Evolutionary conservation across 1,139 yeast species (phyloP).

Genomic region (Saccharomyces uvarum): DNA sequence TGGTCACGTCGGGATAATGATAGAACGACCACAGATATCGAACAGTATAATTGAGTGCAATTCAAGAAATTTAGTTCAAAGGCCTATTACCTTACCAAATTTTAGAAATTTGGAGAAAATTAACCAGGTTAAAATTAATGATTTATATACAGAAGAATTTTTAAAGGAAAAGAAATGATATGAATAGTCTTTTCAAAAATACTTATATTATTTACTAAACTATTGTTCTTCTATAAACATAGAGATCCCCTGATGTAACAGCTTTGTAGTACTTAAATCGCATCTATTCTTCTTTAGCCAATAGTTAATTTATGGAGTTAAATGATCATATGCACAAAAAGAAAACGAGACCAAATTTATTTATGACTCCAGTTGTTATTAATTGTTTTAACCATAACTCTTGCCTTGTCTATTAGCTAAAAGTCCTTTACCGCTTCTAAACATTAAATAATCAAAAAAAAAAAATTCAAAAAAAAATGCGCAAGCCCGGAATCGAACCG

Average conservation of each 20-base stretch:
- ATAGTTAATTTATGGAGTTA: too few relatives aligned
- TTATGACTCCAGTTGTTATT: neutral
- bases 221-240: neutral
- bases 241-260: neutral
- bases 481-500: conserved; percentile 1
- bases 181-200: neutral
- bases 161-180: neutral
- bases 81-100: conserved; percentile 43
- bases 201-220: neutral
- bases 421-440: neutral
- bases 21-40: conserved; percentile 49
- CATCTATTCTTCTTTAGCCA: neutral
- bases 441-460: neutral
- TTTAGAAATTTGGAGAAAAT: conserved; percentile 60
- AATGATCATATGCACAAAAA: neutral
- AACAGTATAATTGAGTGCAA: conserved; percentile 37
- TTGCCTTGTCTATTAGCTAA: neutral
- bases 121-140: conserved; percentile 24
- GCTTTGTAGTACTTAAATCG: neutral
- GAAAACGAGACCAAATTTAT: neutral
- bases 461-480: neutral
- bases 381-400: neutral
- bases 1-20: conserved; percentile 56
- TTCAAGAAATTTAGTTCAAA: conserved; percentile 19
- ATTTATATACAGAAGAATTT: conserved; percentile 11